These are phyloP conservation scores for Cymbopogon flexuosus DNA, from an alignment of 202 grass and related monocot species.

Conservation along the genomic window DNA sequence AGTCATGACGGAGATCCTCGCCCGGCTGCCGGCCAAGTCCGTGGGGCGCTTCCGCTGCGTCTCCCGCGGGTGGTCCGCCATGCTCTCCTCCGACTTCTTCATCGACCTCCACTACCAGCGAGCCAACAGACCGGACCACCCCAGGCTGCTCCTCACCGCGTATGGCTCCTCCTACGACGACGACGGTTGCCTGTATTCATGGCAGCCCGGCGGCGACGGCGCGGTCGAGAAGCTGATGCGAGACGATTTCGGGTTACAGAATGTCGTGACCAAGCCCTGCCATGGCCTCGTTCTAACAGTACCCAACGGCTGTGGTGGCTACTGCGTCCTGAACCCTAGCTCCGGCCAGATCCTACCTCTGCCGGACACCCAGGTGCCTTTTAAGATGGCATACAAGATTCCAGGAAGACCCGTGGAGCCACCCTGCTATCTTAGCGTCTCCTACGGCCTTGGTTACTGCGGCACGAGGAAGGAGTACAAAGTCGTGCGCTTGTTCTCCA, in stretches of 20 bases:
- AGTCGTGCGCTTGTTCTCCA: constrained; percentile 3
- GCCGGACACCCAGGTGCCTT: not conserved
- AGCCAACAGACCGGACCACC: too few species aligned
- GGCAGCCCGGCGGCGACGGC: too few species aligned
- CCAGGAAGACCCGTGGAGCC: not conserved
- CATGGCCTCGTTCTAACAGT: constrained; percentile 14
- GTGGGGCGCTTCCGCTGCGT: too few species aligned
- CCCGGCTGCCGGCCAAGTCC: too few species aligned
- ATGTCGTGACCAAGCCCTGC: not conserved
- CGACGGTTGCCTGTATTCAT: too few species aligned
- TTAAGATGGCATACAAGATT: not conserved
- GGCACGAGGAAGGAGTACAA: not conserved
- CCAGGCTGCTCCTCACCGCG: too few species aligned
- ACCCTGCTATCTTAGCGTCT: not conserved
- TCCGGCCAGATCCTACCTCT: not conserved
- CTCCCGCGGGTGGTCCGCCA: too few species aligned
- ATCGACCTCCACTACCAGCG: too few species aligned
- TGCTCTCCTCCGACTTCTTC: too few species aligned
- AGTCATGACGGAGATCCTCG: too few species aligned
- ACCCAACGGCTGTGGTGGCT: not conserved
- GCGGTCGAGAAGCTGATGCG: too few species aligned
- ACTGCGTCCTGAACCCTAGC: constrained; percentile 34
- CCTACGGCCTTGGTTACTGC: constrained; percentile 16
- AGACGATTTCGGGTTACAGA: not conserved
- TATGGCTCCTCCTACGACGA: too few species aligned